These are phyloP conservation scores for Hypoxylon subgilvum DNA, from an alignment of 495 filamentous ascomycete species.

Conservation along the genomic window DNA sequence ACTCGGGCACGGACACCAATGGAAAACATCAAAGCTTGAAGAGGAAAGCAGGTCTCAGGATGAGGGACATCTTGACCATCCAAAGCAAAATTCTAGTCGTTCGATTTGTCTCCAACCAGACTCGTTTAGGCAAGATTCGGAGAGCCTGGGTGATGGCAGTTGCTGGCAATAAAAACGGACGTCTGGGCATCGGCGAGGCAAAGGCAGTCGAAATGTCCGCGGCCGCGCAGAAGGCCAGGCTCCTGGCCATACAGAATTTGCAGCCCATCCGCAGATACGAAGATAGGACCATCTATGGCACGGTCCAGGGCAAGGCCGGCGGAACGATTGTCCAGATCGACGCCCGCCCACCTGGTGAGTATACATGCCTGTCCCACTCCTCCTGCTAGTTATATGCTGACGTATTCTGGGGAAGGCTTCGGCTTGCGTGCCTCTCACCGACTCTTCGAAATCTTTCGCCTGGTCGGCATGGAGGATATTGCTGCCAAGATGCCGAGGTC, in stretches of 20 bases:
- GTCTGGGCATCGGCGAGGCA: slow-evolving; percentile 86
- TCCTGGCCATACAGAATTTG: slow-evolving; percentile 84
- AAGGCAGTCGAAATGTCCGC: slow-evolving; percentile 76
- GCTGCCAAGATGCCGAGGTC: slow-evolving; percentile 77
- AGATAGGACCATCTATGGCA: slow-evolving; percentile 85
- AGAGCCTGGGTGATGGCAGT: slow-evolving; percentile 73
- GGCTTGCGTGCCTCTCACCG: slow-evolving; percentile 87
- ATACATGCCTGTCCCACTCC: background rate
- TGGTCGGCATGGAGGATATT: slow-evolving; percentile 83
- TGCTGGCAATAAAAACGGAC: slow-evolving; percentile 82
- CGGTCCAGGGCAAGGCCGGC: slow-evolving; percentile 81
- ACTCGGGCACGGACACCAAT: slow-evolving; percentile 49
- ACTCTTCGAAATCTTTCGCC: slow-evolving; percentile 89
- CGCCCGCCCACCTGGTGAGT: slow-evolving; percentile 84
- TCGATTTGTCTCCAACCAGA: slow-evolving; percentile 86
- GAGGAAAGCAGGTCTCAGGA: slow-evolving; percentile 70
- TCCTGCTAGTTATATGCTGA: background rate
- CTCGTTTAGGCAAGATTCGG: slow-evolving; percentile 88
- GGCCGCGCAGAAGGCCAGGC: slow-evolving; percentile 68
- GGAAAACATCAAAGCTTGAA: slow-evolving; percentile 60
- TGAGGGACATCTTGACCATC: slow-evolving; percentile 60
- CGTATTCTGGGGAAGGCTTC: slow-evolving; percentile 65
- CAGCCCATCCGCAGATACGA: slow-evolving; percentile 87
- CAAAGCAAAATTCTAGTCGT: slow-evolving; percentile 69
- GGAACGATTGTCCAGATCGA: slow-evolving; percentile 80